A percentile compares a stretch with the other conserved stretches of the same genome.
phyloP scores from a whole-genome alignment of 1,284 basidiomycete genomes.

The Cerioporus squamosus region DNA sequence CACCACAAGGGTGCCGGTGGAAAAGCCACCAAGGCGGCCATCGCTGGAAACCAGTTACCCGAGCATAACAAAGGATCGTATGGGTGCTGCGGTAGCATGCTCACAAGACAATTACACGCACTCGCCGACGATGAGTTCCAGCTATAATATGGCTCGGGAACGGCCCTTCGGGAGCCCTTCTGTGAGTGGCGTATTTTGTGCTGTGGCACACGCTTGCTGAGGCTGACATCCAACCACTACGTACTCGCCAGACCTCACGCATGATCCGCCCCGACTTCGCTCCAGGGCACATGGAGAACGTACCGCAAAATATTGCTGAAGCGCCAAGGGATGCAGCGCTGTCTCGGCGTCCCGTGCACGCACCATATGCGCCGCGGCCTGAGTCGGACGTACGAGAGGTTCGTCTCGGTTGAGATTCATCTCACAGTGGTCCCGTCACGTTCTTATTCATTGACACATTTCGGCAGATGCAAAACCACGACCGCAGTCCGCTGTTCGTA shows the following conservation, averaged over 20 bases:
- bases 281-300: too few relatives aligned
- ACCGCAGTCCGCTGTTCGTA: too few relatives aligned
- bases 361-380: background rate
- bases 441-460: too few relatives aligned
- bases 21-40: slow-evolving; percentile 2
- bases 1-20: background rate
- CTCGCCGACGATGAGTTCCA: background rate
- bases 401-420: background rate
- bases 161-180: background rate
- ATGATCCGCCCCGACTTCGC: background rate
- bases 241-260: background rate
- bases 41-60: background rate
- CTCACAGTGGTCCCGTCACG: background rate
- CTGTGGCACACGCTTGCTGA: background rate
- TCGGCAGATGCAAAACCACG: slow-evolving; percentile 2
- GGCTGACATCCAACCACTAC: background rate
- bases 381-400: background rate
- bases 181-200: slow-evolving; percentile 17
- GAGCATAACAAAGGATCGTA: slow-evolving; percentile 18
- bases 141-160: slow-evolving; percentile 4
- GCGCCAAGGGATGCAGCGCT: background rate
- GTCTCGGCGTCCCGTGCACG: background rate
- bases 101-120: slow-evolving; percentile 9
- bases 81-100: slow-evolving; percentile 14
- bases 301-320: background rate